These are phyloP conservation scores for Zygoascus bituminiphila DNA, from an alignment of 805 yeast genomes.

Conservation along the genomic window DNA sequence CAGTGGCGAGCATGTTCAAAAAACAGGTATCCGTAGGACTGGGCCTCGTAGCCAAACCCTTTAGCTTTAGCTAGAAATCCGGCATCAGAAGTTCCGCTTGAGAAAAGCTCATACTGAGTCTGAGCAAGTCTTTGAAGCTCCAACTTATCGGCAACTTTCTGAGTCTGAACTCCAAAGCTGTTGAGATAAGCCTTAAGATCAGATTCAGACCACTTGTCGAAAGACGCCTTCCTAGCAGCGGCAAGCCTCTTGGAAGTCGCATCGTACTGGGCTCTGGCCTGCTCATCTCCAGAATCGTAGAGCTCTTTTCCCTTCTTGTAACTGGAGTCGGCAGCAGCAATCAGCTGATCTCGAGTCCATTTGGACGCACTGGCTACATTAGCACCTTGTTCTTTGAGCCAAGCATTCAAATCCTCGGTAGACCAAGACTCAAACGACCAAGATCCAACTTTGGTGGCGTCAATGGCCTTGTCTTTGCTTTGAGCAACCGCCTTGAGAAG, in stretches of 20 bases:
- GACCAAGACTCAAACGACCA: constrained; percentile 51
- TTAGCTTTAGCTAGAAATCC: neutral
- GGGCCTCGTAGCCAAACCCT: neutral
- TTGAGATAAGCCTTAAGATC: constrained; percentile 50
- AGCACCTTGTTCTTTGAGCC: constrained; percentile 41
- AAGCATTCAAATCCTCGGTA: constrained; percentile 37
- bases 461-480: constrained; percentile 35
- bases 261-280: neutral
- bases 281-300: constrained; percentile 33
- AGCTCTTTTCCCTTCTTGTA: constrained; percentile 37
- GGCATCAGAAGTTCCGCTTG: constrained; percentile 6
- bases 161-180: constrained; percentile 32
- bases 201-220: constrained; percentile 45
- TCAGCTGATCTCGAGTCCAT: constrained; percentile 42
- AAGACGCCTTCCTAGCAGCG: constrained; percentile 34
- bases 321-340: constrained; percentile 38
- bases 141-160: constrained; percentile 8
- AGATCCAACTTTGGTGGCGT: constrained; percentile 36
- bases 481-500: constrained; percentile 36
- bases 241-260: constrained; percentile 4
- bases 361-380: constrained; percentile 27
- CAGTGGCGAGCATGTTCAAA: neutral
- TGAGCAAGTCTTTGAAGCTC: constrained; percentile 21
- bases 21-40: neutral
- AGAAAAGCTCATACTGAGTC: constrained; percentile 16